Evolutionary conservation across 2,329 filamentous ascomycete genomes (phyloP).

Genomic region (Cercospora nicotianae): DNA sequence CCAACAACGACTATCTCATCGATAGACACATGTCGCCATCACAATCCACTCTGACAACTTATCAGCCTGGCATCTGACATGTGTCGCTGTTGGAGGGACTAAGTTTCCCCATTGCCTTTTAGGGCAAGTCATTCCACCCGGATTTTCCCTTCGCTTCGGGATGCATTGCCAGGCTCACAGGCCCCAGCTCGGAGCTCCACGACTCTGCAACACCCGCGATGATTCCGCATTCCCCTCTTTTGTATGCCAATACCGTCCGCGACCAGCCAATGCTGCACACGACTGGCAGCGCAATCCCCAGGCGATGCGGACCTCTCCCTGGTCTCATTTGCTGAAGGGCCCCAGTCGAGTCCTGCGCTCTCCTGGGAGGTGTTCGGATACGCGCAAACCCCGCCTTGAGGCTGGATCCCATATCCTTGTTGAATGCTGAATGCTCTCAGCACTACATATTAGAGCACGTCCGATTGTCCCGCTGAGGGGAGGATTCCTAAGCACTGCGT

Average conservation of each 20-base stretch:
- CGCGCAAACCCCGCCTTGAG: background rate
- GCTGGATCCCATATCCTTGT: conserved; percentile 3
- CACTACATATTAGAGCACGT: background rate
- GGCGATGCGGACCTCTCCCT: background rate
- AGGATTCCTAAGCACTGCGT: background rate
- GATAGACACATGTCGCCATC: background rate
- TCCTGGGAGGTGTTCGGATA: background rate
- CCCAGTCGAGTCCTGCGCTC: background rate
- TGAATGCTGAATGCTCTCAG: background rate
- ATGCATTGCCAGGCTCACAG: background rate
- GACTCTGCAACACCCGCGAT: conserved; percentile 2
- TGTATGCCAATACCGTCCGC: conserved; percentile 4
- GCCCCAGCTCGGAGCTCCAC: background rate
- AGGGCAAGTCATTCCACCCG: conserved; percentile 2
- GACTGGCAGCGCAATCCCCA: conserved; percentile 5
- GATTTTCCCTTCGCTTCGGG: conserved; percentile 13
- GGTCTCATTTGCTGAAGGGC: background rate
- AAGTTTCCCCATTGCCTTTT: background rate
- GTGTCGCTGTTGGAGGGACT: background rate
- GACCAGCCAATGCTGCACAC: background rate
- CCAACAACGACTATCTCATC: background rate
- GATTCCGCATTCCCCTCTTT: conserved; percentile 15
- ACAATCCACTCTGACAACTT: background rate
- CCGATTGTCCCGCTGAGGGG: background rate
- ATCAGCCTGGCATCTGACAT: background rate